Evolutionary conservation across 306 rosid species (phyloP).

Genomic region (Cucumis cinereus): DNA sequence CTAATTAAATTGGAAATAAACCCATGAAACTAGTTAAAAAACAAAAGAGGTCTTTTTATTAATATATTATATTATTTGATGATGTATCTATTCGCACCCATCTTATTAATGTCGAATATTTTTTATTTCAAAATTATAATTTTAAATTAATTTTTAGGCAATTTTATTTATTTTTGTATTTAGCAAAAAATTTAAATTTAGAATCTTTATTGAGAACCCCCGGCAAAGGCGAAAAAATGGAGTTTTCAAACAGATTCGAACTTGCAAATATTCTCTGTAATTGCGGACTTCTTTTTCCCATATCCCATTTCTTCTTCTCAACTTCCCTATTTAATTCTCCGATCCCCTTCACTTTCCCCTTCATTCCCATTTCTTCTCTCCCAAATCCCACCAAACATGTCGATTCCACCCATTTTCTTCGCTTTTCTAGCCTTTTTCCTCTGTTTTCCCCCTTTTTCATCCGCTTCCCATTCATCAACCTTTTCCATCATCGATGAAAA

Average conservation of each 20-base stretch:
- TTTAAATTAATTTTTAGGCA: too few relatives aligned
- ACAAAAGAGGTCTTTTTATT: too few relatives aligned
- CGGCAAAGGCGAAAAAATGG: background rate
- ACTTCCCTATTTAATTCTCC: background rate
- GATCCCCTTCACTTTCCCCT: background rate
- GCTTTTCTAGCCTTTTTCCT: conserved; percentile 1
- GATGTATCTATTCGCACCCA: too few relatives aligned
- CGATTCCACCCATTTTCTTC: background rate
- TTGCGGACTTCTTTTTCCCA: background rate
- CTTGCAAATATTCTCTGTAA: background rate
- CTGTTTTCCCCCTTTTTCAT: conserved; percentile 3
- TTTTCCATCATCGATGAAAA: conserved; percentile 72
- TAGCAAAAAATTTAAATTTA: background rate
- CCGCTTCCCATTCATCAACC: background rate
- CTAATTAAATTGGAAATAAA: too few relatives aligned
- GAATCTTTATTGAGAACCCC: too few relatives aligned
- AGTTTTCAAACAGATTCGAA: background rate
- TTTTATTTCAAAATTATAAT: too few relatives aligned
- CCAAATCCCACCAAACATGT: background rate
- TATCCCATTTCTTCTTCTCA: background rate
- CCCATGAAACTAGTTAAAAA: too few relatives aligned
- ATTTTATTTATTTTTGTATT: too few relatives aligned
- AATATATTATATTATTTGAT: too few relatives aligned
- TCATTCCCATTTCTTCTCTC: background rate
- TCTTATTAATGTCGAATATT: too few relatives aligned